These are phyloP conservation scores for Rugonectria rugulosa DNA, from an alignment of 2,329 filamentous ascomycete genomes.

Conservation along the genomic window DNA sequence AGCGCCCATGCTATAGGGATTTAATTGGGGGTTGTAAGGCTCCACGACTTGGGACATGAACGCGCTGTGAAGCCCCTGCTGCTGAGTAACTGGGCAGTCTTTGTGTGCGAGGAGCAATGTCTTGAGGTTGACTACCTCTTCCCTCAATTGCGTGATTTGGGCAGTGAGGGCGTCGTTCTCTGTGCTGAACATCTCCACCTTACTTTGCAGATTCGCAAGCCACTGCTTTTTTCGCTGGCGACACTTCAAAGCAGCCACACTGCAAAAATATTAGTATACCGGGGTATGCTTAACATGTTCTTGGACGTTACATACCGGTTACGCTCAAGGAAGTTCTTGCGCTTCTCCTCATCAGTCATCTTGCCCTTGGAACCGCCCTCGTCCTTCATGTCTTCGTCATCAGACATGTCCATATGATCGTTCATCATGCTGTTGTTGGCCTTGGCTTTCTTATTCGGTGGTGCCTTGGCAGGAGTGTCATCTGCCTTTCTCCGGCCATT, in stretches of 20 bases:
- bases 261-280: no score
- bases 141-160: slow-evolving; percentile 83
- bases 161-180: slow-evolving; percentile 89
- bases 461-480: slow-evolving; percentile 66
- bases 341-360: slow-evolving; percentile 84
- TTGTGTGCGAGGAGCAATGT: slow-evolving; percentile 93
- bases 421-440: slow-evolving; percentile 35
- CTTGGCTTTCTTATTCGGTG: slow-evolving; percentile 76
- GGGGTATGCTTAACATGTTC: no score
- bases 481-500: slow-evolving; percentile 85
- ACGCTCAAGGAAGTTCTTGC: slow-evolving; percentile 95
- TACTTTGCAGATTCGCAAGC: slow-evolving; percentile 91
- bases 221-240: slow-evolving; percentile 99
- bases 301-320: slow-evolving; percentile 75
- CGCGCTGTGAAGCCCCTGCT: slow-evolving; percentile 70
- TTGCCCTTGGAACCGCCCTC: slow-evolving; percentile 37
- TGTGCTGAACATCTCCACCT: slow-evolving; percentile 89
- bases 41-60: slow-evolving; percentile 66
- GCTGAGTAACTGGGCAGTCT: slow-evolving; percentile 91
- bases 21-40: slow-evolving; percentile 63
- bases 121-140: slow-evolving; percentile 95
- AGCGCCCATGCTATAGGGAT: slow-evolving; percentile 65
- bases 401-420: slow-evolving; percentile 60
- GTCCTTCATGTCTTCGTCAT: slow-evolving; percentile 54
- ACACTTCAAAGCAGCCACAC: slow-evolving; percentile 95